These are phyloP conservation scores for Amanita polypyramis DNA, from an alignment of 768 basidiomycete genomes.

Conservation along the genomic window DNA sequence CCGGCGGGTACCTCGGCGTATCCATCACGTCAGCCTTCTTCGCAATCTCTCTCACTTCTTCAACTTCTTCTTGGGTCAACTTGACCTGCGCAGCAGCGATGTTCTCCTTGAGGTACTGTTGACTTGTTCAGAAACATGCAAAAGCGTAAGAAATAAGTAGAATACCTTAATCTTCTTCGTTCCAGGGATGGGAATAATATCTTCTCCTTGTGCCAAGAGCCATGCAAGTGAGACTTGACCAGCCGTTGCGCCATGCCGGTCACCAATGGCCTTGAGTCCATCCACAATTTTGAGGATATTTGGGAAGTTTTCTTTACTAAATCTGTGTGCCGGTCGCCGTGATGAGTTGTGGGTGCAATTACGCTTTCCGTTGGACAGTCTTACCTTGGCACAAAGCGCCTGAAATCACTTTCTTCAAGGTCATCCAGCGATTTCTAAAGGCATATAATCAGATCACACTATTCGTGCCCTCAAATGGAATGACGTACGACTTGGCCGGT, in stretches of 20 bases:
- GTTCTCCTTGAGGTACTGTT: conserved; percentile 35
- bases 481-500: conserved; percentile 30
- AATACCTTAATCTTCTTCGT: conserved; percentile 28
- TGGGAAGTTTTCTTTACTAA: conserved; percentile 34
- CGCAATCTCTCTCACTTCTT: conserved; percentile 24
- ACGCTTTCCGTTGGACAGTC: background rate
- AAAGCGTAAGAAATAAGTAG: background rate
- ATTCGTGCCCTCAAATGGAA: too few relatives aligned
- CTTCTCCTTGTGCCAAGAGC: conserved; percentile 35
- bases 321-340: conserved; percentile 12
- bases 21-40: conserved; percentile 19
- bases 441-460: background rate
- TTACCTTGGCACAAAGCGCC: conserved; percentile 24
- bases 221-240: conserved; percentile 42
- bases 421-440: conserved; percentile 24
- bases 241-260: conserved; percentile 28
- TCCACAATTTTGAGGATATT: conserved; percentile 34
- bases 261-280: conserved; percentile 24
- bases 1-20: conserved; percentile 24
- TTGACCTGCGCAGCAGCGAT: conserved; percentile 21
- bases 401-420: conserved; percentile 31
- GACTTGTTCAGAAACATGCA: background rate
- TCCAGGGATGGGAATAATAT: conserved; percentile 39
- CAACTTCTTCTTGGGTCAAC: conserved; percentile 26
- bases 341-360: conserved; percentile 5